Evolutionary conservation across 768 basidiomycete species (phyloP).

Genomic region (Suillus luteus): DNA sequence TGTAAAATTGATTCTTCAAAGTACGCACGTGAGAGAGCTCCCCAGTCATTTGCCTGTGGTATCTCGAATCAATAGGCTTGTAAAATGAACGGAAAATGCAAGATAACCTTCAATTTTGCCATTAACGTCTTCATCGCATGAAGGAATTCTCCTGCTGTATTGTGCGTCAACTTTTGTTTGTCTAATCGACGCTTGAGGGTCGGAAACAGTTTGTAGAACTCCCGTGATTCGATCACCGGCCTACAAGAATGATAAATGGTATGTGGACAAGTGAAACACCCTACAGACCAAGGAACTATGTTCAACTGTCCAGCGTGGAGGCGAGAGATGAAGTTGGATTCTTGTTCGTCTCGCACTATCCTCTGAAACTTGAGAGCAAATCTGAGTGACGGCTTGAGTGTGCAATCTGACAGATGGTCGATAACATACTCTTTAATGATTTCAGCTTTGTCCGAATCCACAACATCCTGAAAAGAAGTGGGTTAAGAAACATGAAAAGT

Average conservation of each 20-base stretch:
- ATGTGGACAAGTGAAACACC: neutral
- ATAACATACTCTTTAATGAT: constrained; percentile 55
- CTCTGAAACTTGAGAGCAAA: constrained; percentile 59
- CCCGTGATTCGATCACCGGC: constrained; percentile 62
- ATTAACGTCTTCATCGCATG: constrained; percentile 61
- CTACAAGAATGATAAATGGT: constrained; percentile 10
- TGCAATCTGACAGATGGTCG: neutral
- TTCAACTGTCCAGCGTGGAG: constrained; percentile 55
- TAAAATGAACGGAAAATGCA: neutral
- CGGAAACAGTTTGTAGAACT: constrained; percentile 58
- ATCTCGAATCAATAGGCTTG: neutral
- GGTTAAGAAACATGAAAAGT: neutral
- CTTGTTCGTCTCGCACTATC: constrained; percentile 65
- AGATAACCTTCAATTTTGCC: constrained; percentile 67
- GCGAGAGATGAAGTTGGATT: constrained; percentile 60
- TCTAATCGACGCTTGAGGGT: constrained; percentile 49
- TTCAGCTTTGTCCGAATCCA: constrained; percentile 60
- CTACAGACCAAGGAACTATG: constrained; percentile 58
- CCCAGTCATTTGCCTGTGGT: constrained; percentile 62
- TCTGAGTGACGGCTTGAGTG: constrained; percentile 30
- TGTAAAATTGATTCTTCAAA: neutral
- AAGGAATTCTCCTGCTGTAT: constrained; percentile 54
- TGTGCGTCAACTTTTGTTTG: constrained; percentile 49
- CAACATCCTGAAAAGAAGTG: constrained; percentile 49
- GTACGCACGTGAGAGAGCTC: constrained; percentile 57